phyloP scores from a whole-genome alignment of 108 stramenopile genomes.

The Aureococcus anophagefferens region DNA sequence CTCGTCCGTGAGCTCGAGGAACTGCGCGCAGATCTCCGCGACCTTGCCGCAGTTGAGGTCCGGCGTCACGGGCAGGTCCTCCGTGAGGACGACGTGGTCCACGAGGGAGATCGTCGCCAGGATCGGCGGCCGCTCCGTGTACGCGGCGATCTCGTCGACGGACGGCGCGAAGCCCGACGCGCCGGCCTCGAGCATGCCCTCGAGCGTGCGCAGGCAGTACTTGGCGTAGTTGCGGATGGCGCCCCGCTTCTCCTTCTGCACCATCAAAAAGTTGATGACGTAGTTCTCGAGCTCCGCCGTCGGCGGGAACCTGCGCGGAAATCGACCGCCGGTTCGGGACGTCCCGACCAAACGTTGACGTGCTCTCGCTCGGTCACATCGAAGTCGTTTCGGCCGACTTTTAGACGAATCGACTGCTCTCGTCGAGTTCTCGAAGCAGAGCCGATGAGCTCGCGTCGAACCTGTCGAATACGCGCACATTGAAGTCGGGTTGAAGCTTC shows the following conservation, averaged over 20 bases:
- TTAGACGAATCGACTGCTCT: too few species aligned
- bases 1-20: constrained; percentile 39
- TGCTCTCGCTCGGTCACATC: too few species aligned
- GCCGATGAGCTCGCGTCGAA: too few species aligned
- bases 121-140: constrained; percentile 59
- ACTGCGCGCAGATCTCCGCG: constrained; percentile 49
- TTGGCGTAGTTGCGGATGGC: constrained; percentile 47
- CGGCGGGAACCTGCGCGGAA: too few species aligned
- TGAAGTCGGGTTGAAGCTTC: too few species aligned
- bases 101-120: constrained; percentile 54
- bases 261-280: constrained; percentile 49
- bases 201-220: constrained; percentile 49
- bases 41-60: constrained; percentile 57
- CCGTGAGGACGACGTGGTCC: constrained; percentile 46
- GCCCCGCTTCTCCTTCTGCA: constrained; percentile 33
- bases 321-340: too few species aligned
- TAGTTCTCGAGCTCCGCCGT: constrained; percentile 47
- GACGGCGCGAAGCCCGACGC: constrained; percentile 48
- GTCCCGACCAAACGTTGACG: too few species aligned
- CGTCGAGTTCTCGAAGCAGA: too few species aligned
- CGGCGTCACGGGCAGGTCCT: constrained; percentile 53
- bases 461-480: too few species aligned
- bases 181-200: constrained; percentile 47
- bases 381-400: too few species aligned
- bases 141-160: constrained; percentile 54